Conservation (phyloP, 768 basidiomycete species). For the Rhizopogon vesiculosus region DNA sequence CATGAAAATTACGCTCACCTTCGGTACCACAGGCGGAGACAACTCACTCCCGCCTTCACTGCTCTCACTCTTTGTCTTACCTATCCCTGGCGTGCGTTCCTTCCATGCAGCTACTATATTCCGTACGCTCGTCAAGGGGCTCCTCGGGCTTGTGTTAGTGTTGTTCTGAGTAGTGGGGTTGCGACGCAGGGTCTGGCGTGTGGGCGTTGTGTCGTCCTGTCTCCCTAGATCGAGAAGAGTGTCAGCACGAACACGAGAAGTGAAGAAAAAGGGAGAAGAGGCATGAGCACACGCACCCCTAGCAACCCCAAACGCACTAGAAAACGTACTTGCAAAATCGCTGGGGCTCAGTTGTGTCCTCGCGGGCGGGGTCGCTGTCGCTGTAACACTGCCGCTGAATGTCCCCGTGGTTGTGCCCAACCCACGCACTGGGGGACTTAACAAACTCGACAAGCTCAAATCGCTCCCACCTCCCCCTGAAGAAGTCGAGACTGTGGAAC, state of each 20-base stretch:
- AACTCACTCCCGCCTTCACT: slow-evolving; percentile 13
- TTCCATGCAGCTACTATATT: slow-evolving; percentile 82
- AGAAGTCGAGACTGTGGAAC: slow-evolving; percentile 18
- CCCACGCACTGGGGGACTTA: slow-evolving; percentile 39
- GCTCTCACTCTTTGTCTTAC: slow-evolving; percentile 17
- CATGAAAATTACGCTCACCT: neutral
- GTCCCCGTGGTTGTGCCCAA: neutral
- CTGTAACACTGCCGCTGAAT: slow-evolving; percentile 22
- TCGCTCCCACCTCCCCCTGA: neutral
- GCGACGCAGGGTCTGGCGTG: neutral
- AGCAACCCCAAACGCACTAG: slow-evolving; percentile 36
- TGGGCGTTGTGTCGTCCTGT: neutral
- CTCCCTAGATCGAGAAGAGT: neutral
- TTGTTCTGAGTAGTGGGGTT: neutral
- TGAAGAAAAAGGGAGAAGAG: slow-evolving; percentile 36
- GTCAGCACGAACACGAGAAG: slow-evolving; percentile 59
- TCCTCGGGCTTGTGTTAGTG: slow-evolving; percentile 49
- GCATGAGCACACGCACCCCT: slow-evolving; percentile 18
- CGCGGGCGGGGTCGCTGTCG: slow-evolving; percentile 13
- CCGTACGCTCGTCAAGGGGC: slow-evolving; percentile 67
- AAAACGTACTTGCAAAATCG: slow-evolving; percentile 32
- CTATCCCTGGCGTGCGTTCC: slow-evolving; percentile 55
- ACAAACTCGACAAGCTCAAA: slow-evolving; percentile 32
- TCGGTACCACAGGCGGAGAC: slow-evolving; percentile 2
- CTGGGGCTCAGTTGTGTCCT: slow-evolving; percentile 30